Base-by-base conservation (phyloP, 2,329 filamentous ascomycete species). In the Dryadomyces sulphureus region DNA sequence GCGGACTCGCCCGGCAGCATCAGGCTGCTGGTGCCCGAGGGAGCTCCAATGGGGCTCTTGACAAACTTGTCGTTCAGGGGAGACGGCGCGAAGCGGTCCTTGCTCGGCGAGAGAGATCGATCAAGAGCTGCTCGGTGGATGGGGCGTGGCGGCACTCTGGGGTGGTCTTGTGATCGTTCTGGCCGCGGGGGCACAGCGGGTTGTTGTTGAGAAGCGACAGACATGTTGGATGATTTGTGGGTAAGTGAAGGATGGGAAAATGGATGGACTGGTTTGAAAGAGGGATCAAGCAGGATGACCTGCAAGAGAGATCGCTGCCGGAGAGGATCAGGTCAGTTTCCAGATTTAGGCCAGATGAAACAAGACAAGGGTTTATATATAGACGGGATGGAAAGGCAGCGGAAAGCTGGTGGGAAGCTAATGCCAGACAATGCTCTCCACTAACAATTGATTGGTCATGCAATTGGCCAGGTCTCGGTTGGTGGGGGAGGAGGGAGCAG, bases 61-160 rank as follows among this genome's bases (percentile, higher is more conserved):
- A 67, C 62, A 49, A 81, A 75, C 9, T 67, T 74, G 56, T 87
- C 84, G 60, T 90, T 92, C 56, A 95, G 69, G 8, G 90, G 90
- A 45, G 89, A 94, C 43, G 78, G 86, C 32, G 87, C 84, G 60
- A 84, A 94, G 55, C 81, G 80, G 55, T 86, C 81, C 54, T 81
- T 77, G 54, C 77, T 75, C 38, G 86, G 86, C 46, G 87, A 94
- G 51, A 80, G 61, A 25, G 86, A 85, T 62, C 87, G 83, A 53
- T 87, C 80, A 55, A 78, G 59, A 40, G 82, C 83, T n/a, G n/a
- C n/a, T 59, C 80, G 80, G 54, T 69, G 69, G 45, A 61, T 53
- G 5, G 89, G 89, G 51, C 89, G 84, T 50, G 87, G 83, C 52
- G 89, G 89, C 42, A 94, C 73, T 57, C 75, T 77, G 50, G 89